These are phyloP conservation scores for Calocybe gangraenosa DNA, from an alignment of 768 basidiomycete species.

Conservation along the genomic window DNA sequence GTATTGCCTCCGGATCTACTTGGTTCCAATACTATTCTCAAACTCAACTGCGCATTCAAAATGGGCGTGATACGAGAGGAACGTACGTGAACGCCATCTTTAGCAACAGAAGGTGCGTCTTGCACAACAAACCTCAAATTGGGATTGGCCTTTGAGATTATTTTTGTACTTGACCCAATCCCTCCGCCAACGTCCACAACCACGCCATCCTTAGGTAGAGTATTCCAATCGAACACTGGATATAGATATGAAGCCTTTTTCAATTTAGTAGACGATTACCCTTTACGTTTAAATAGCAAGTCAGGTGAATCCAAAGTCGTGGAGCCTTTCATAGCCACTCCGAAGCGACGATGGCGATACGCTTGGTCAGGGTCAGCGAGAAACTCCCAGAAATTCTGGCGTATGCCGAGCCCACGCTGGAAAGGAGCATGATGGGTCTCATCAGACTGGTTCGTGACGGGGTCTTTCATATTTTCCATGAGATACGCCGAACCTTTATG, in stretches of 20 bases:
- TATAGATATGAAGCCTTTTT: not conserved
- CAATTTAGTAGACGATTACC: too few species aligned
- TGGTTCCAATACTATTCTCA: not conserved
- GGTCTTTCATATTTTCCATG: not conserved
- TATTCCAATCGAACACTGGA: slow-evolving; percentile 18
- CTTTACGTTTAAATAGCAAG: not conserved
- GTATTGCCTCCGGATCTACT: not conserved
- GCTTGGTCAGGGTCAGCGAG: not conserved
- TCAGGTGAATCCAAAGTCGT: not conserved
- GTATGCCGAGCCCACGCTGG: not conserved
- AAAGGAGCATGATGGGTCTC: not conserved
- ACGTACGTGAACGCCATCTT: slow-evolving; percentile 17
- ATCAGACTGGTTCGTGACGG: not conserved
- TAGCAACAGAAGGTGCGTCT: slow-evolving; percentile 24
- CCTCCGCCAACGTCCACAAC: slow-evolving; percentile 34
- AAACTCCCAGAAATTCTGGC: not conserved
- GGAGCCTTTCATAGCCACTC: not conserved
- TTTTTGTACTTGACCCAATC: slow-evolving; percentile 25
- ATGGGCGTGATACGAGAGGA: too few species aligned
- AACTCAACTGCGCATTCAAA: slow-evolving; percentile 11
- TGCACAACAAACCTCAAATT: slow-evolving; percentile 29
- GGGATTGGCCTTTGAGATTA: slow-evolving; percentile 24
- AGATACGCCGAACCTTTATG: not conserved
- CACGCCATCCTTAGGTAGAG: slow-evolving; percentile 10
- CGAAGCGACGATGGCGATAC: not conserved